Conservation (phyloP, 1,284 basidiomycete species). For the Ganoderma lucidum region DNA sequence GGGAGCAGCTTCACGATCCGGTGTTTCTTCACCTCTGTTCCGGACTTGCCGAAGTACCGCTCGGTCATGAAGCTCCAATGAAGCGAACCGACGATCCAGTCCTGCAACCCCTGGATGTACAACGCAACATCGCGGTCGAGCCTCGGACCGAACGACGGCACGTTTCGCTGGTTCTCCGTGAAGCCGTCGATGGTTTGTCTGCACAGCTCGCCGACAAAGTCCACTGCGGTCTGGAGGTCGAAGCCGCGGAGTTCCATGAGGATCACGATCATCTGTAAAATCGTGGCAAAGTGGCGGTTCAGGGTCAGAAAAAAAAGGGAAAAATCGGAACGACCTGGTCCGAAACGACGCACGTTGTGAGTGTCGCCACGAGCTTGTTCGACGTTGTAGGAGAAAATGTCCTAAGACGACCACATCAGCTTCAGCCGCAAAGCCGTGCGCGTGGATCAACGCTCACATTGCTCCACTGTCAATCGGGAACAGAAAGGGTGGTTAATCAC, state of each 20-base stretch:
- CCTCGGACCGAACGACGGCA: slow-evolving; percentile 44
- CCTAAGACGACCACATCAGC: slow-evolving; percentile 34
- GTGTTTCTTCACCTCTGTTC: slow-evolving; percentile 40
- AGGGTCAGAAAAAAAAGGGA: background rate
- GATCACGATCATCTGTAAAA: slow-evolving; percentile 41
- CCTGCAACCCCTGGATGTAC: slow-evolving; percentile 45
- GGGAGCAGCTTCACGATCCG: slow-evolving; percentile 40
- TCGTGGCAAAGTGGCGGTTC: background rate
- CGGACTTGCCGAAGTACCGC: slow-evolving; percentile 46
- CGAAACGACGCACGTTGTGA: slow-evolving; percentile 41
- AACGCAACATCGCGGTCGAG: slow-evolving; percentile 41
- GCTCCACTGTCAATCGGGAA: slow-evolving; percentile 39
- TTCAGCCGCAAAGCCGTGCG: background rate
- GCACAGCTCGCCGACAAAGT: slow-evolving; percentile 46
- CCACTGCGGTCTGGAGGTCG: slow-evolving; percentile 45
- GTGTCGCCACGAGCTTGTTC: slow-evolving; percentile 49
- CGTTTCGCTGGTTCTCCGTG: slow-evolving; percentile 36
- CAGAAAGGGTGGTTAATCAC: slow-evolving; percentile 5
- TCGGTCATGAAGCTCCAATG: slow-evolving; percentile 49
- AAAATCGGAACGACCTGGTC: too few relatives aligned
- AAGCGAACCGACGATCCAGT: slow-evolving; percentile 46
- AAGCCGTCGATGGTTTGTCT: slow-evolving; percentile 43
- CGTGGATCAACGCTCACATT: slow-evolving; percentile 43
- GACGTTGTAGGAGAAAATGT: slow-evolving; percentile 50
- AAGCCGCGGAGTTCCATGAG: slow-evolving; percentile 42